Percentiles rank a stretch among this genome's conserved stretches.
These are phyloP conservation scores for Takashimella tepidaria DNA, from an alignment of 1,284 basidiomycete species.

Conservation along the genomic window DNA sequence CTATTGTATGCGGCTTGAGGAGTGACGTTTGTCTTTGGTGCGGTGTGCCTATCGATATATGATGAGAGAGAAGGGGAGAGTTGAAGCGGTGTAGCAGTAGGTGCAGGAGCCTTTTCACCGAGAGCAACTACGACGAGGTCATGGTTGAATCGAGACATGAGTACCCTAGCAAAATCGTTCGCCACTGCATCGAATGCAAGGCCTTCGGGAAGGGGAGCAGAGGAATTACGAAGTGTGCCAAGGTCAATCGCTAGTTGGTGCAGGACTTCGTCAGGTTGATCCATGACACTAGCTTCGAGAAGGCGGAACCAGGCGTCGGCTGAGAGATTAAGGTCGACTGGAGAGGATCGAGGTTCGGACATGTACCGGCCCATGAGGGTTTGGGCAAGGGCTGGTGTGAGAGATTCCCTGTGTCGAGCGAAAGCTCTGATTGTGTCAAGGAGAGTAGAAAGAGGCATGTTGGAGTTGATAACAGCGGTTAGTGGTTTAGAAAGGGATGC, in stretches of 20 bases:
- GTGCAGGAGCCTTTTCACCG: slow-evolving; percentile 14
- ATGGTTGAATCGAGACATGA: slow-evolving; percentile 31
- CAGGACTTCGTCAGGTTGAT: slow-evolving; percentile 35
- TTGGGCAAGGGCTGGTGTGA: slow-evolving; percentile 12
- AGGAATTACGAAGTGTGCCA: slow-evolving; percentile 16
- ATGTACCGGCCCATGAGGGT: slow-evolving; percentile 22
- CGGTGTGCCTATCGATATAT: slow-evolving; percentile 14
- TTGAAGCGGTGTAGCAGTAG: slow-evolving; percentile 14
- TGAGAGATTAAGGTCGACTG: slow-evolving; percentile 3
- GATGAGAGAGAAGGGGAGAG: slow-evolving; percentile 14
- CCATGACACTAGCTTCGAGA: slow-evolving; percentile 6
- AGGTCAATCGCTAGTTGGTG: slow-evolving; percentile 54
- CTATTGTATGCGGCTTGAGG: slow-evolving; percentile 11
- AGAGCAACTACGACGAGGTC: slow-evolving; percentile 28
- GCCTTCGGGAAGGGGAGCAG: slow-evolving; percentile 37
- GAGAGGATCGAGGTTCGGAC: background rate
- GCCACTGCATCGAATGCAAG: slow-evolving; percentile 45
- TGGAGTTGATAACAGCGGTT: slow-evolving; percentile 1
- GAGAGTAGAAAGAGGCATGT: slow-evolving; percentile 8
- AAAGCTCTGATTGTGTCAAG: slow-evolving; percentile 16
- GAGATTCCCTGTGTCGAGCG: slow-evolving; percentile 8
- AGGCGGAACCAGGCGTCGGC: slow-evolving; percentile 15
- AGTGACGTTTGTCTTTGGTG: slow-evolving; percentile 7
- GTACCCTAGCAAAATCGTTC: slow-evolving; percentile 9
- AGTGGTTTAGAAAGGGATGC: background rate